Evolutionary conservation across 2,329 filamentous ascomycete genomes (phyloP).

Genomic region (Penicillium sumatraense): DNA sequence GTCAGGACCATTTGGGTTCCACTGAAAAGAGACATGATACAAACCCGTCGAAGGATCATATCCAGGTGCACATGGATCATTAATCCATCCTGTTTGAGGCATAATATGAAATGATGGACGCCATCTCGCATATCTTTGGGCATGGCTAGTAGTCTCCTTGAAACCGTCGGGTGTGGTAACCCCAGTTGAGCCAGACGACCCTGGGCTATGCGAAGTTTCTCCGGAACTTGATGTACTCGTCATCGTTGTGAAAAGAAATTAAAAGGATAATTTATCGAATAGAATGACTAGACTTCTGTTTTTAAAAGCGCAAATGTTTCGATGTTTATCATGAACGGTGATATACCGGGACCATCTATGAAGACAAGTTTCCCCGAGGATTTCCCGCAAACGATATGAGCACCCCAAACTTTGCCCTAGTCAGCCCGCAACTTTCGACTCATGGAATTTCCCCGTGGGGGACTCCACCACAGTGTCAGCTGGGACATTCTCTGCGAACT

Average conservation of each 20-base stretch:
- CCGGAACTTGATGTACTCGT: slow-evolving; percentile 1
- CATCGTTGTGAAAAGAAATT: not conserved
- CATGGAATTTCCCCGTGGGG: not conserved
- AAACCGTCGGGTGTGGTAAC: not conserved
- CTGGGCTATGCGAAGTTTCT: not conserved
- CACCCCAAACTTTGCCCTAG: not conserved
- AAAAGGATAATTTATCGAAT: not conserved
- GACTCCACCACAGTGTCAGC: not conserved
- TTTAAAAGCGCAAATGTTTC: not conserved
- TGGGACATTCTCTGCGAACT: not conserved
- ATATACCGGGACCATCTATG: not conserved
- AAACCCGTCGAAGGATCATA: slow-evolving; percentile 6
- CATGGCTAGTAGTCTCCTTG: not conserved
- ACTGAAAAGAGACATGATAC: slow-evolving; percentile 11
- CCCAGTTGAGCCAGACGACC: not conserved
- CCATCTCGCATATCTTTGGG: slow-evolving; percentile 1
- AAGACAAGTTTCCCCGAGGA: not conserved
- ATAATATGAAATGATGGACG: slow-evolving; percentile 2
- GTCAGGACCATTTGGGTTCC: slow-evolving; percentile 10
- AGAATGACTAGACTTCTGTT: not conserved
- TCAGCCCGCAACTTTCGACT: not conserved
- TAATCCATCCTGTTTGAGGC: slow-evolving; percentile 6
- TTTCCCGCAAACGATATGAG: not conserved
- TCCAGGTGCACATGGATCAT: slow-evolving; percentile 12
- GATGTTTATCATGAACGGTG: not conserved